phyloP scores from a whole-genome alignment of 768 basidiomycete genomes.

The Clitopilus passeckerianus region DNA sequence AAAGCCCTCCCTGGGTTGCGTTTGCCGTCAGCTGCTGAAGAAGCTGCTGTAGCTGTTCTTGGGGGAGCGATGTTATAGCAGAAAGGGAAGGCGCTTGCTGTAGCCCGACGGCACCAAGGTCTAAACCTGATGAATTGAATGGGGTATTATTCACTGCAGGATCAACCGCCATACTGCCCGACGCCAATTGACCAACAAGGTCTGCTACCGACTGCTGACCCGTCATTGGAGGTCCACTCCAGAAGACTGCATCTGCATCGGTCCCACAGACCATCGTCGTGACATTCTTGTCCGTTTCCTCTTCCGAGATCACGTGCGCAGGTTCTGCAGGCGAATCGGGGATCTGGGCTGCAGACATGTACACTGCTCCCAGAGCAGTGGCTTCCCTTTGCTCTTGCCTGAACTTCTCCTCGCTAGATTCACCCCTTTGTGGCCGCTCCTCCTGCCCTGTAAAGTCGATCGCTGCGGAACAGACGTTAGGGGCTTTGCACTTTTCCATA shows the following conservation, averaged over 20 bases:
- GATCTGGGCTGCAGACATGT: constrained; percentile 65
- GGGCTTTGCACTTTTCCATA: constrained; percentile 11
- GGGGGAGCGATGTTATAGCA: constrained; percentile 39
- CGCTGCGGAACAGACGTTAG: constrained; percentile 31
- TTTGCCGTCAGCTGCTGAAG: constrained; percentile 33
- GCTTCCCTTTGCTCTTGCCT: constrained; percentile 77
- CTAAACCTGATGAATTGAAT: constrained; percentile 23
- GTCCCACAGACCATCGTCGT: constrained; percentile 65
- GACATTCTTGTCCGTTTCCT: constrained; percentile 61
- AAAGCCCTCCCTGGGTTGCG: neutral
- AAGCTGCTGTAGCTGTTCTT: constrained; percentile 63
- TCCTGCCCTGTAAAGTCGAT: constrained; percentile 60
- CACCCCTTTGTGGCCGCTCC: constrained; percentile 52
- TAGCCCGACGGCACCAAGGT: constrained; percentile 35
- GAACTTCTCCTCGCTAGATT: constrained; percentile 61
- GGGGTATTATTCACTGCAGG: constrained; percentile 30
- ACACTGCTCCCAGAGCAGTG: constrained; percentile 69
- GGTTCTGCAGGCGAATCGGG: constrained; percentile 79
- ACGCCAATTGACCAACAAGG: constrained; percentile 60
- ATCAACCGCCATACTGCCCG: constrained; percentile 31
- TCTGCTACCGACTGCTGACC: constrained; percentile 56
- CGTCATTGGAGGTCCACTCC: constrained; percentile 32
- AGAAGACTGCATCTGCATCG: constrained; percentile 64
- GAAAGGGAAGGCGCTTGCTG: constrained; percentile 40
- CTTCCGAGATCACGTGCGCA: constrained; percentile 52